These are phyloP conservation scores for Odontarrhena argentea DNA, from an alignment of 345 rosid species.

Conservation along the genomic window DNA sequence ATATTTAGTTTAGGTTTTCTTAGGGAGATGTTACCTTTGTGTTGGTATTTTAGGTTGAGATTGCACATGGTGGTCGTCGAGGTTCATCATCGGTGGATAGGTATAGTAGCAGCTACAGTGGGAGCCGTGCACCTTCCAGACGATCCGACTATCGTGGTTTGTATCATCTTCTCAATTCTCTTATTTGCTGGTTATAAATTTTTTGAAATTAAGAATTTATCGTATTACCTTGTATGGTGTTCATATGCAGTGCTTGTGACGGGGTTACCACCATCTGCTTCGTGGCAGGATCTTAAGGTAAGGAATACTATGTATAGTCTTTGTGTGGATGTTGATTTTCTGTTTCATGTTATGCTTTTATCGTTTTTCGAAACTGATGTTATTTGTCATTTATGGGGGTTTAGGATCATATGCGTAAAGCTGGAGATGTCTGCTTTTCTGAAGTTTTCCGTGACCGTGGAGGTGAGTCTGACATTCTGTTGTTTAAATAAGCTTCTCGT, in stretches of 20 bases:
- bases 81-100: conserved; percentile 75
- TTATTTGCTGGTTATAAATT: neutral
- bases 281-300: conserved; percentile 99
- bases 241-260: conserved; percentile 69
- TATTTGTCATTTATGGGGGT: conserved; percentile 3
- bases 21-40: neutral
- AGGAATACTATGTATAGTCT: neutral
- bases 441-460: conserved; percentile 86
- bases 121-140: conserved; percentile 75
- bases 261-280: conserved; percentile 94
- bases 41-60: conserved; percentile 65
- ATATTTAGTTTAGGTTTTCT: conserved; percentile 48
- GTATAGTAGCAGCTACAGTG: conserved; percentile 65
- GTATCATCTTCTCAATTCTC: conserved; percentile 23
- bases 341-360: neutral
- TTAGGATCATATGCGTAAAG: conserved; percentile 98
- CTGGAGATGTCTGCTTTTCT: conserved; percentile 98
- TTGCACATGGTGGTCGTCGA: conserved; percentile 86
- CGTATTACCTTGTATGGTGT: neutral
- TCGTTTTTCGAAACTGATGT: neutral
- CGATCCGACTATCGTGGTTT: conserved; percentile 92
- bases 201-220: neutral
- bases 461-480: conserved; percentile 48
- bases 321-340: neutral
- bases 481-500: neutral